A percentile compares a stretch with the other conserved stretches of the same genome.
phyloP scores from a whole-genome alignment of 2,329 filamentous ascomycete genomes.

The Clarireedia homoeocarpa region DNA sequence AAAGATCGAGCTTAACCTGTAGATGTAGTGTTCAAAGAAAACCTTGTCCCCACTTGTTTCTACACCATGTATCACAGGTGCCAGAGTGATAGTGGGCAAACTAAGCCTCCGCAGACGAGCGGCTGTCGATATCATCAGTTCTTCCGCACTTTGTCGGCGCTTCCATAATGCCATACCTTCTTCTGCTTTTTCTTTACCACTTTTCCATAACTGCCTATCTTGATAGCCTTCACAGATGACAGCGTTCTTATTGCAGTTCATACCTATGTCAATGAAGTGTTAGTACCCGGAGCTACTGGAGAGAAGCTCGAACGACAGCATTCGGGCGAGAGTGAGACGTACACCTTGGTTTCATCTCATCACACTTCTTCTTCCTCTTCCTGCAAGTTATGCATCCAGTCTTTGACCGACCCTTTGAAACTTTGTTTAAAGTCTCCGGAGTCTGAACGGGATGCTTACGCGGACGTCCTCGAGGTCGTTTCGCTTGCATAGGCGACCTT shows the following conservation, averaged over 20 bases:
- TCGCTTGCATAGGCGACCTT: slow-evolving; percentile 27
- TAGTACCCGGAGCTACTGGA: background rate
- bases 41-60: slow-evolving; percentile 72
- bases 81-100: slow-evolving; percentile 48
- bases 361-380: slow-evolving; percentile 65
- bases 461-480: slow-evolving; percentile 69
- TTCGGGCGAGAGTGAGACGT: slow-evolving; percentile 29
- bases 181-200: slow-evolving; percentile 66
- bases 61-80: slow-evolving; percentile 68
- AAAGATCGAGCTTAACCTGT: slow-evolving; percentile 69
- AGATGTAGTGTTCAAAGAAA: slow-evolving; percentile 78
- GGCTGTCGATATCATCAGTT: slow-evolving; percentile 34
- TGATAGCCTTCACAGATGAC: slow-evolving; percentile 88
- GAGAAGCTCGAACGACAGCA: slow-evolving; percentile 9
- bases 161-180: slow-evolving; percentile 43
- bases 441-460: slow-evolving; percentile 63
- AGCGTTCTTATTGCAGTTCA: slow-evolving; percentile 90
- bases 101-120: slow-evolving; percentile 38
- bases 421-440: slow-evolving; percentile 52
- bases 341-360: slow-evolving; percentile 61
- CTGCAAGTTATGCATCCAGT: slow-evolving; percentile 62
- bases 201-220: slow-evolving; percentile 79
- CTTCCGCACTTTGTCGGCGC: slow-evolving; percentile 17
- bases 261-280: slow-evolving; percentile 39
- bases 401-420: slow-evolving; percentile 69